Base-by-base conservation (phyloP, 169 alveolate genomes). In the Amoebophrya sp. region DNA sequence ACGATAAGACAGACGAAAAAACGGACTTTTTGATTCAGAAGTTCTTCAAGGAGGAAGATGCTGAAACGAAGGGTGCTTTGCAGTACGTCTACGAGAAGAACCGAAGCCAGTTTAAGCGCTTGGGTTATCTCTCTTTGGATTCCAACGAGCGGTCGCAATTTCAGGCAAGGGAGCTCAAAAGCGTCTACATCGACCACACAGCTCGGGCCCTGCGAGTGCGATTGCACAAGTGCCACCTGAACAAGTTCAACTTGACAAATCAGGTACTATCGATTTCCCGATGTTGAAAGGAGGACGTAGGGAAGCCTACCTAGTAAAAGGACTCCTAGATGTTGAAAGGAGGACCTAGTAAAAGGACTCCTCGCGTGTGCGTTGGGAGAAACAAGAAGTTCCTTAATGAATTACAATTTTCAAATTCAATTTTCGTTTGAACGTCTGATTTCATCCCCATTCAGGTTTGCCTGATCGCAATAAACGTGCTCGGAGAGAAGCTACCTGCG, bases 121-220 rank as follows among this genome's bases (percentile, higher is more conserved):
- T 97, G n/a, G 99, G 99, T 23, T 97, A 96, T 93, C 94, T 96
- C 76, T 94, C 96, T 41, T 93, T 97, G 93, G 98, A 97, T 93
- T 94, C 96, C 65, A 97, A 97, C 93, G 98, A 96, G 92, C 94
- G 97, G 93, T 94, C 96, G n/a, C 97, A 97, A 55, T 97, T 94
- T 78, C 93, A 96, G 93, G 98, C 98, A 18, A 95, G 99, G 41
- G 99, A 97, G 94, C 95, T 97, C 90, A 97, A 97, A 92, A 94
- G 96, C n/a, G 98, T 97, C 26, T 96, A 96, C 94, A 96, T 97
- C 23, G 98, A 97, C 93, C 93, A 95, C 89, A 91, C 92, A 54
- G 95, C 97, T 39, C 91, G 94, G 83, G 95, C 95, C 90, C 94
- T 97, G 90, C 96, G 97, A 91, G 91, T 97, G 89, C 94, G 95